A percentile compares a stretch with the other conserved stretches of the same genome.
Conservation (phyloP, 1,284 basidiomycete species). For the Trichosporon asahii region DNA sequence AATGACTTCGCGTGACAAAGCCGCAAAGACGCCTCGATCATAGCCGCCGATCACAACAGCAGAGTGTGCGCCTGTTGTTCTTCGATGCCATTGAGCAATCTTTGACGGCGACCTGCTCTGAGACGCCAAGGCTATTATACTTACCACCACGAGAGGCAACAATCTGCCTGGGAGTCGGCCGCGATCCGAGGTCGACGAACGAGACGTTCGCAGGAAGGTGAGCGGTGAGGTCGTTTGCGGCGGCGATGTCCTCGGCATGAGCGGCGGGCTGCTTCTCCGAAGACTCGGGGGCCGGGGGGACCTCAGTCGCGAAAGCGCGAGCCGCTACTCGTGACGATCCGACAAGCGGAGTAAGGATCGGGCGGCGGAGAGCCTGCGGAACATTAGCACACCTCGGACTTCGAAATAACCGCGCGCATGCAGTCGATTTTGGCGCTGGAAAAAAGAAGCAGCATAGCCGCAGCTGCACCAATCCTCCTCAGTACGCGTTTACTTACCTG, state of each 20-base stretch:
- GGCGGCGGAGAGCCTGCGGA: not conserved
- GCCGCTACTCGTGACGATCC: not conserved
- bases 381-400: not conserved
- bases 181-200: conserved; percentile 30
- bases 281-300: not conserved
- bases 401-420: not conserved
- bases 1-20: not conserved
- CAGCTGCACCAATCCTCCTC: not conserved
- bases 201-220: conserved; percentile 31
- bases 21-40: too few relatives aligned
- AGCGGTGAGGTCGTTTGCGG: conserved; percentile 2
- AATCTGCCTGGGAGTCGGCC: conserved; percentile 13
- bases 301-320: not conserved
- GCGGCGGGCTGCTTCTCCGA: not conserved
- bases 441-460: not conserved
- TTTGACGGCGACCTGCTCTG: too few relatives aligned
- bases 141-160: conserved; percentile 19
- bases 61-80: not conserved
- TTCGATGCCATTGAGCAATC: not conserved
- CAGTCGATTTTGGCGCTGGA: not conserved
- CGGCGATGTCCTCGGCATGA: not conserved
- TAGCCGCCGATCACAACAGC: not conserved
- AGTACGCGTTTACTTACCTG: not conserved
- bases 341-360: conserved; percentile 4
- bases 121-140: conserved; percentile 8